phyloP scores from a whole-genome alignment of 225 moss, liverwort and hornwort species.

The Rhytidiadelphus loreus region DNA sequence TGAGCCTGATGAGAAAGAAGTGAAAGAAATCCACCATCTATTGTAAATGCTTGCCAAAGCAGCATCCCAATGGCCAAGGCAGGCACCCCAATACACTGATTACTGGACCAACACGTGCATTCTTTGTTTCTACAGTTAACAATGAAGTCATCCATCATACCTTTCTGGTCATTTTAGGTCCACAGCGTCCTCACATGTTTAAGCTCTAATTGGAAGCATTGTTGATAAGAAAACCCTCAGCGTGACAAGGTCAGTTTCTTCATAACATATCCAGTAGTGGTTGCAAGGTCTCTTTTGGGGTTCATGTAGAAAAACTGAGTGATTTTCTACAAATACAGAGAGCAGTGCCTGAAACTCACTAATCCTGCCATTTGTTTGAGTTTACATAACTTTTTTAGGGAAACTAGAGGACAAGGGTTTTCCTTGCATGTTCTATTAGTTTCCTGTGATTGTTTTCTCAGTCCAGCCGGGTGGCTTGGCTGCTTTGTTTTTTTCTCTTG shows the following conservation, averaged over 20 bases:
- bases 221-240: background rate
- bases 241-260: too few relatives aligned
- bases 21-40: too few relatives aligned
- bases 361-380: background rate
- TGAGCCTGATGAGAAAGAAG: too few relatives aligned
- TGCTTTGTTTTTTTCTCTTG: too few relatives aligned
- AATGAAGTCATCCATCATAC: background rate
- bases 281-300: background rate
- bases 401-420: too few relatives aligned
- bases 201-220: background rate
- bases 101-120: background rate
- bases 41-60: background rate
- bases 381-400: background rate
- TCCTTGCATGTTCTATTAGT: too few relatives aligned
- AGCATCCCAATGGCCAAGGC: fast-evolving
- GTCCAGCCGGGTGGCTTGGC: too few relatives aligned
- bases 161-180: too few relatives aligned
- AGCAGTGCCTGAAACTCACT: background rate
- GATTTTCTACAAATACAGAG: background rate
- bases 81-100: background rate
- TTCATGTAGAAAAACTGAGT: background rate
- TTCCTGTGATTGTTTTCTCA: too few relatives aligned
- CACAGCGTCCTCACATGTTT: background rate
- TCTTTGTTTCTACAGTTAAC: background rate
- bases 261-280: background rate